Evolutionary conservation across 305 asterid genomes (phyloP).

Genomic region (Ilex paraguariensis): DNA sequence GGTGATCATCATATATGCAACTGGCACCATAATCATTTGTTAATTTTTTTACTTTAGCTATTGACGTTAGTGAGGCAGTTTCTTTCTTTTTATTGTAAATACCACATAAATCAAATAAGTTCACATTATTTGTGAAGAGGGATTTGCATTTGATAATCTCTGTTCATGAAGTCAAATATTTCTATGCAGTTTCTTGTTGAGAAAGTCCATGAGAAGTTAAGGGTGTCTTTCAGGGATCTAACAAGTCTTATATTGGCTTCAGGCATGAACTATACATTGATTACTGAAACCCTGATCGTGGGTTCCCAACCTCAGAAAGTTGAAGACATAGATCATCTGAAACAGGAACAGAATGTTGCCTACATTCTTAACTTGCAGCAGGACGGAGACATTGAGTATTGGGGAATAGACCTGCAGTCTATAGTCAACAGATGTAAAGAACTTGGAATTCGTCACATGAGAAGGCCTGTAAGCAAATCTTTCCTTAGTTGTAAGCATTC

Average conservation of each 20-base stretch:
- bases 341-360: slow-evolving; percentile 58
- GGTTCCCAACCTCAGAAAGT: slow-evolving; percentile 95
- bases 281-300: slow-evolving; percentile 70
- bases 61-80: background rate
- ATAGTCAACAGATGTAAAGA: slow-evolving; percentile 53
- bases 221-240: slow-evolving; percentile 13
- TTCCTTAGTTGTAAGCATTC: background rate
- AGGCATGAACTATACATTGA: slow-evolving; percentile 91
- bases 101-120: background rate
- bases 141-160: no score
- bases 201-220: background rate
- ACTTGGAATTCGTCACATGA: slow-evolving; percentile 70
- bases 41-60: background rate
- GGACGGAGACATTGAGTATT: slow-evolving; percentile 69
- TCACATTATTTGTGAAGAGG: background rate
- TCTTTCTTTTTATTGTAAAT: background rate
- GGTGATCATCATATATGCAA: no score
- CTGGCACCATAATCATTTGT: background rate
- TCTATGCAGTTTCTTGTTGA: background rate
- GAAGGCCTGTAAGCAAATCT: slow-evolving; percentile 85
- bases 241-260: slow-evolving; percentile 19
- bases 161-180: background rate
- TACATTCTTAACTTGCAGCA: slow-evolving; percentile 89
- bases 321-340: slow-evolving; percentile 77
- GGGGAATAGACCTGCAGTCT: slow-evolving; percentile 74